phyloP scores from a whole-genome alignment of 2,329 filamentous ascomycete genomes.

The Keithomyces neogunnii region DNA sequence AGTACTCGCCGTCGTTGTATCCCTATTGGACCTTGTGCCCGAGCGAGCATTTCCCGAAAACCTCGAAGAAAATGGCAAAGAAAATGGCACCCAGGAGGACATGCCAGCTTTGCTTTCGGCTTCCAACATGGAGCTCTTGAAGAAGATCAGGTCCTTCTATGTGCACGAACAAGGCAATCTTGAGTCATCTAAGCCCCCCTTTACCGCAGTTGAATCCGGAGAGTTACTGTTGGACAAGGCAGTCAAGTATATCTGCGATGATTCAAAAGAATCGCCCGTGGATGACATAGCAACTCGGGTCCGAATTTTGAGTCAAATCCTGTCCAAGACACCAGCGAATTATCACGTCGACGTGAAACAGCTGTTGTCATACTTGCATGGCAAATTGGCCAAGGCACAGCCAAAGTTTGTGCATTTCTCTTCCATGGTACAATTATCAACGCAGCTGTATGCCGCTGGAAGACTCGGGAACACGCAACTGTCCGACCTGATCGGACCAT shows the following conservation, averaged over 20 bases:
- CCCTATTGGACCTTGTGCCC: conserved; percentile 56
- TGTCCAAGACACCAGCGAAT: conserved; percentile 41
- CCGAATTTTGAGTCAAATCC: conserved; percentile 48
- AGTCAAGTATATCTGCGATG: conserved; percentile 40
- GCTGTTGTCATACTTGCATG: conserved; percentile 42
- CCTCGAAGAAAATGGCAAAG: conserved; percentile 10
- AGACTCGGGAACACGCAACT: conserved; percentile 45
- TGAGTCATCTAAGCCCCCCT: conserved; percentile 53
- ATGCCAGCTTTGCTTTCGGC: conserved; percentile 8
- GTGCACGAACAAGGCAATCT: conserved; percentile 61
- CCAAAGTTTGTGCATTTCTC: conserved; percentile 46
- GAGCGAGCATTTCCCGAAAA: conserved; percentile 47
- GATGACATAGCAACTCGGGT: conserved; percentile 48
- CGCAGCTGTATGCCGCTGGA: conserved; percentile 44
- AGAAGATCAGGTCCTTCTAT: conserved; percentile 58
- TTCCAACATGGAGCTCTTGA: conserved; percentile 43
- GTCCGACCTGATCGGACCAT: conserved; percentile 53
- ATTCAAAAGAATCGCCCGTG: conserved; percentile 31
- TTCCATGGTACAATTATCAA: conserved; percentile 49
- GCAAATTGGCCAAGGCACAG: conserved; percentile 30
- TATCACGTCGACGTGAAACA: conserved; percentile 34
- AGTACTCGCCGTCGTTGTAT: conserved; percentile 41
- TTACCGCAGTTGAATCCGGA: conserved; percentile 45
- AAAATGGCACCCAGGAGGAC: conserved; percentile 4
- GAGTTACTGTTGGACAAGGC: conserved; percentile 57